Conservation (phyloP, 2,329 filamentous ascomycete genomes). For the Sclerotinia spermophila region DNA sequence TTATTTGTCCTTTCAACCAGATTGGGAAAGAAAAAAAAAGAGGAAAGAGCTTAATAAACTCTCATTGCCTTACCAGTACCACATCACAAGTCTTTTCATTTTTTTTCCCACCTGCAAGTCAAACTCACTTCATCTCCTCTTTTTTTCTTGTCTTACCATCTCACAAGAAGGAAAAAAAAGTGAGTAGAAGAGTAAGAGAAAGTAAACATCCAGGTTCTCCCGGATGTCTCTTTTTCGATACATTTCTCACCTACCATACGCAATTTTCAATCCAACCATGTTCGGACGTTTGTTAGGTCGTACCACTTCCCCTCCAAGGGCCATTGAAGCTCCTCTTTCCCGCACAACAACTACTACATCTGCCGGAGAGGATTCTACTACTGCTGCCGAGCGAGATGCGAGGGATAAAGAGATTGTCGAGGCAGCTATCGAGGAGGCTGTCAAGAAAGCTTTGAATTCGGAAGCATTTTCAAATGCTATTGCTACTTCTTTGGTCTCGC, state of each 20-base stretch:
- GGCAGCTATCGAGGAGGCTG: constrained; percentile 30
- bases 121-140: constrained; percentile 10
- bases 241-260: constrained; percentile 17
- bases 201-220: constrained; percentile 15
- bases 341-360: constrained; percentile 1
- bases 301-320: constrained; percentile 17
- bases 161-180: constrained; percentile 14
- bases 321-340: constrained; percentile 14
- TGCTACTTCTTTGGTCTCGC: constrained; percentile 30
- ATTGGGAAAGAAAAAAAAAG: background rate
- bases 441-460: constrained; percentile 29
- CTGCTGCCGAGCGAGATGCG: constrained; percentile 21
- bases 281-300: constrained; percentile 17
- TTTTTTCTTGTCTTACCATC: constrained; percentile 8
- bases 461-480: constrained; percentile 33
- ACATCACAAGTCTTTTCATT: background rate
- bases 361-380: constrained; percentile 7
- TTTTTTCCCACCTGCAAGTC: background rate
- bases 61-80: background rate
- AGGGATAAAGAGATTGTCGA: constrained; percentile 28
- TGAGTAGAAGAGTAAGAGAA: constrained; percentile 12
- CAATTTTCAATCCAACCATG: constrained; percentile 19
- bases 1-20: background rate
- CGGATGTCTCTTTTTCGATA: constrained; percentile 22
- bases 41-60: background rate